Evolutionary conservation across 2,329 filamentous ascomycete species (phyloP), one percentile per base, ranked within the genome.

Genomic region (Aspergillus sp.): DNA sequence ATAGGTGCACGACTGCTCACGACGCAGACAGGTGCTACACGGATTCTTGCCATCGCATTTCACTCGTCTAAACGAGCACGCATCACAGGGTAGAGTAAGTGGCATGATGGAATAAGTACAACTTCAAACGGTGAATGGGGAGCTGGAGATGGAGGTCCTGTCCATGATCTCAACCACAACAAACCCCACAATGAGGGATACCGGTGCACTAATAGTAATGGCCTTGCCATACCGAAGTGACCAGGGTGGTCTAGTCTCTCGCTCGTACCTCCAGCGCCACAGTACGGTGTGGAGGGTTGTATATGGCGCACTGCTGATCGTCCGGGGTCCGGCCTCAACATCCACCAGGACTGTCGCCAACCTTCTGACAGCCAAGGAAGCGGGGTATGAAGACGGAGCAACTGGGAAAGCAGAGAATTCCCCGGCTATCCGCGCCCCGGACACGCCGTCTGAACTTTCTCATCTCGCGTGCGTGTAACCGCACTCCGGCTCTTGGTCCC

Each of bases 1-100:
- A 47, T 57, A 54, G 21, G 55, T 57, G 44, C 55, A 57, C 31
- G 55, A 27, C 44, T 57, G 55, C 14, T 52, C 44, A 27, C 55
- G 55, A 3, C 49, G 44, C 19, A 53, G 37, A 41, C 55, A 57
- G 39, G 55, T 57, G 31, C 55, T 47, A 45, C 55, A 57, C 12
- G 55, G 55, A 19, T 53, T 53, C 11, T 57, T 53, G 14, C 50
- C 55, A 47, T 57, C 55, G 27, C 55, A 57, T 27, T 57, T 57
- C 6, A 57, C 50, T 54, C 55, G 41, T 33, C 55, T 24, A 17
- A 57, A 57, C 4, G 55, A 53, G 31, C 55, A 57, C 4, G 55
- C 50, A 48, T 57, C 55, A 27, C 55, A 57, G 24, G 55, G 55
- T 1, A 57, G 45, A 11, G 50, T 49, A 19, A 44, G 50, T 3